A percentile compares a stretch with the other conserved stretches of the same genome.
phyloP scores from a whole-genome alignment of 108 stramenopile genomes.

The Aurantiochytrium sp. region DNA sequence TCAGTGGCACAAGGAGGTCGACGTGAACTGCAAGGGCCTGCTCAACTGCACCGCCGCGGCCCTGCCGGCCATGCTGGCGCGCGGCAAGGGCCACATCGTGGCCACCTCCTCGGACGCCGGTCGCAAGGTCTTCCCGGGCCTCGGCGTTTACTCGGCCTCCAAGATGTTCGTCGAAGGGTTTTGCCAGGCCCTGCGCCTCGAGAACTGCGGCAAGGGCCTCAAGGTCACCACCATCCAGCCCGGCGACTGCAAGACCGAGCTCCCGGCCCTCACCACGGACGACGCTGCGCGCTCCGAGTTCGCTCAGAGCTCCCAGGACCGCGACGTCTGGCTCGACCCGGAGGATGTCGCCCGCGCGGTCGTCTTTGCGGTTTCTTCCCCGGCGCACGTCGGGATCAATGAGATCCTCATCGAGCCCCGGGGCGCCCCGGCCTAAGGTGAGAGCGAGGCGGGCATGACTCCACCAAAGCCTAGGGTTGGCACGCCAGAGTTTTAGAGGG shows the following conservation, averaged over 20 bases:
- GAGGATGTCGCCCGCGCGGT: conserved; percentile 70
- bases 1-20: conserved; percentile 71
- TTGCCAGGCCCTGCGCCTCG: conserved; percentile 41
- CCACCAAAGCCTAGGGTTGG: no score
- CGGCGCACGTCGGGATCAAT: conserved; percentile 71
- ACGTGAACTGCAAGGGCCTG: conserved; percentile 74
- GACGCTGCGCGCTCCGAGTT: not conserved
- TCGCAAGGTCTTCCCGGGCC: conserved; percentile 58
- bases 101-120: conserved; percentile 73
- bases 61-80: conserved; percentile 56
- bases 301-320: not conserved
- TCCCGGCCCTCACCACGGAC: conserved; percentile 46
- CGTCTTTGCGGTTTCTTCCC: conserved; percentile 68
- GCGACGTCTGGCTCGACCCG: conserved; percentile 51
- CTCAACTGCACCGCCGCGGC: conserved; percentile 65
- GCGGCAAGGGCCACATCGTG: conserved; percentile 70
- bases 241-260: conserved; percentile 47
- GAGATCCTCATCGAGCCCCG: conserved; percentile 70
- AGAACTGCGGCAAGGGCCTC: conserved; percentile 41
- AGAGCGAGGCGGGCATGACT: no score
- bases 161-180: conserved; percentile 68
- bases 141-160: conserved; percentile 69
- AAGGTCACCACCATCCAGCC: conserved; percentile 49
- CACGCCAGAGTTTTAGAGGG: no score
- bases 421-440: conserved; percentile 41